A percentile compares a stretch with the other conserved stretches of the same genome.
Conservation (phyloP, 805 yeast species). For the Barnettozyma wickerhamii region DNA sequence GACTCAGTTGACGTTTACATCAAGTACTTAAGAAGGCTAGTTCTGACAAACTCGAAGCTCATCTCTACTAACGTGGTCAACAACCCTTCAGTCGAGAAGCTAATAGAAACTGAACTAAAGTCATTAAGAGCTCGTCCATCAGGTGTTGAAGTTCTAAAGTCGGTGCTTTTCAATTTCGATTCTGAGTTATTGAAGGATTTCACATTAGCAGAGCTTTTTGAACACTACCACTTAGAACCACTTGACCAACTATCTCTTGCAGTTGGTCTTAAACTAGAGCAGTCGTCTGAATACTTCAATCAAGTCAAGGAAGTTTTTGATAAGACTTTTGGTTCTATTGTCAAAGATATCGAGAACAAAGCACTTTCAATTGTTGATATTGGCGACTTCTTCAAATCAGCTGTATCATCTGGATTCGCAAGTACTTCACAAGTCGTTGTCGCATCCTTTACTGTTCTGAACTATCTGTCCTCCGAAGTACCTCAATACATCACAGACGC, state of each 20-base stretch:
- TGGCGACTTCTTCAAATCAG: constrained; percentile 9
- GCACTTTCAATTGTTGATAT: constrained; percentile 4
- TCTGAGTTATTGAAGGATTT: constrained; percentile 27
- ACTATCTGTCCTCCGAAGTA: constrained; percentile 6
- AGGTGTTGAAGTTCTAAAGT: constrained; percentile 8
- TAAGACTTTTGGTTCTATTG: constrained; percentile 12
- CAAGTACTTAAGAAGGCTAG: constrained; percentile 29
- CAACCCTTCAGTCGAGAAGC: constrained; percentile 14
- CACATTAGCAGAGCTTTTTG: constrained; percentile 29
- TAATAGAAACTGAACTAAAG: constrained; percentile 24
- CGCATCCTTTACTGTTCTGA: constrained; percentile 7
- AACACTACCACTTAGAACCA: constrained; percentile 20
- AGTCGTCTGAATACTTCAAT: constrained; percentile 7
- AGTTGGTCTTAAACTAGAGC: constrained; percentile 12
- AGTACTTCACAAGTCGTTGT: constrained; percentile 6
- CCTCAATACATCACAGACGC: constrained; percentile 3
- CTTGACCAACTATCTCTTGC: constrained; percentile 21
- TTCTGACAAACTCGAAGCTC: constrained; percentile 28
- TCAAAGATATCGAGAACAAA: constrained; percentile 6
- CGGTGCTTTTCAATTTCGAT: constrained; percentile 18
- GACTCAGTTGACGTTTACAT: constrained; percentile 30
- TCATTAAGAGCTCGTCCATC: constrained; percentile 16
- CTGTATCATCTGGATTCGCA: constrained; percentile 2
- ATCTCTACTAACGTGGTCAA: constrained; percentile 20
- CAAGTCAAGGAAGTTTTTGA: constrained; percentile 10